These are phyloP conservation scores for Vicia faba DNA, from an alignment of 306 rosid genomes.

Conservation along the genomic window DNA sequence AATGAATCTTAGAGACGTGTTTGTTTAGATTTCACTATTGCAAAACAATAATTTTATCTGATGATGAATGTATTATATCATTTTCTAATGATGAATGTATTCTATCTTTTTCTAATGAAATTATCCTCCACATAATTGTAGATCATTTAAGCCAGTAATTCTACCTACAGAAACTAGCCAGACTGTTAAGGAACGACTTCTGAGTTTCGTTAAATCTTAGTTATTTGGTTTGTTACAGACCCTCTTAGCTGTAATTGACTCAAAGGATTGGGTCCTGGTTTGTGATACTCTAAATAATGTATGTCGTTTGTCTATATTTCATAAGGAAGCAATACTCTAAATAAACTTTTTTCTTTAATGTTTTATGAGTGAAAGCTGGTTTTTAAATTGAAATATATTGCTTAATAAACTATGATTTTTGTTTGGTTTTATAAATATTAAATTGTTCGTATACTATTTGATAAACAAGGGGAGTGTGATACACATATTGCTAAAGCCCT, in stretches of 20 bases:
- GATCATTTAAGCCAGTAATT: too few species aligned
- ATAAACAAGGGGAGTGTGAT: conserved; percentile 76
- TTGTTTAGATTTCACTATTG: too few species aligned
- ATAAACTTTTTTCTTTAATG: conserved; percentile 36
- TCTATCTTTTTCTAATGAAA: too few species aligned
- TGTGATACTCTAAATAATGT: conserved; percentile 90
- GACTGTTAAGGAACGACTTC: too few species aligned
- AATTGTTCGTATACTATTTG: conserved; percentile 32
- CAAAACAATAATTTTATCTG: too few species aligned
- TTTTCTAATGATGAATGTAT: too few species aligned
- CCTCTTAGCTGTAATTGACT: conserved; percentile 71
- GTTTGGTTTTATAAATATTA: conserved; percentile 4
- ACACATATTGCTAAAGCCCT: conserved; percentile 71
- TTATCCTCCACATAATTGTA: too few species aligned
- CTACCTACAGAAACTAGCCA: too few species aligned
- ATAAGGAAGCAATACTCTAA: conserved; percentile 76
- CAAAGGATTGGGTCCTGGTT: conserved; percentile 85
- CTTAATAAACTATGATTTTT: background rate
- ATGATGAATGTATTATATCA: too few species aligned
- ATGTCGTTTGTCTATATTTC: conserved; percentile 73
- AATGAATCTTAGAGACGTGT: too few species aligned
- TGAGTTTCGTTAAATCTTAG: too few species aligned
- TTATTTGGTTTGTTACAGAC: conserved; percentile 57
- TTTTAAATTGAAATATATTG: conserved; percentile 10
- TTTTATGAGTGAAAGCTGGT: conserved; percentile 21